Conservation (phyloP, 2,329 filamentous ascomycete species). For the Diaporthe longicolla region DNA sequence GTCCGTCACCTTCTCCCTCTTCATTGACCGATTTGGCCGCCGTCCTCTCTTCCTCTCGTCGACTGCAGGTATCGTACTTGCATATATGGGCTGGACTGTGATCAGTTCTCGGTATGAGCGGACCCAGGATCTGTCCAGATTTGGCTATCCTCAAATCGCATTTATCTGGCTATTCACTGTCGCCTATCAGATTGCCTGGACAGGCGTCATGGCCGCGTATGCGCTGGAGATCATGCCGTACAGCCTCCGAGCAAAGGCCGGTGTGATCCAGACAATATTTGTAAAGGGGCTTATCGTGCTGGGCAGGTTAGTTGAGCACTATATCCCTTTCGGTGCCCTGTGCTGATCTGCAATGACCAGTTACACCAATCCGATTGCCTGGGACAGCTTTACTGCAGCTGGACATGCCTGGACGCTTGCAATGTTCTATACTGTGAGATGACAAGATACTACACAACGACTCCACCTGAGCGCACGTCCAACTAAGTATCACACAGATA, state of each 20-base stretch:
- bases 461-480: neutral
- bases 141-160: conserved; percentile 65
- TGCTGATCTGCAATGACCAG: conserved; percentile 46
- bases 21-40: conserved; percentile 64
- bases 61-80: conserved; percentile 47
- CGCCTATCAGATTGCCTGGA: conserved; percentile 69
- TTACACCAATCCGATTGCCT: conserved; percentile 71
- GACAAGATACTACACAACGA: too few species aligned
- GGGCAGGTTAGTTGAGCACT: conserved; percentile 60
- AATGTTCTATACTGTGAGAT: conserved; percentile 65
- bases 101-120: conserved; percentile 66
- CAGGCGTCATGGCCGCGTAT: conserved; percentile 66
- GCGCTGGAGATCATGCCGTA: conserved; percentile 68
- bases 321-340: neutral
- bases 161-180: conserved; percentile 70
- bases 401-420: conserved; percentile 69
- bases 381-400: conserved; percentile 63
- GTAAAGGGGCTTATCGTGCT: conserved; percentile 71
- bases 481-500: conserved; percentile 46
- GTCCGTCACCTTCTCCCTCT: conserved; percentile 14
- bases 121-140: conserved; percentile 57
- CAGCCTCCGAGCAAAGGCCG: conserved; percentile 65
- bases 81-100: conserved; percentile 60
- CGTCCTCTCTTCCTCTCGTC: conserved; percentile 68
- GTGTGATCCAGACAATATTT: conserved; percentile 73